Conservation (phyloP, 1,284 basidiomycete species). For the Inonotus obliquus region DNA sequence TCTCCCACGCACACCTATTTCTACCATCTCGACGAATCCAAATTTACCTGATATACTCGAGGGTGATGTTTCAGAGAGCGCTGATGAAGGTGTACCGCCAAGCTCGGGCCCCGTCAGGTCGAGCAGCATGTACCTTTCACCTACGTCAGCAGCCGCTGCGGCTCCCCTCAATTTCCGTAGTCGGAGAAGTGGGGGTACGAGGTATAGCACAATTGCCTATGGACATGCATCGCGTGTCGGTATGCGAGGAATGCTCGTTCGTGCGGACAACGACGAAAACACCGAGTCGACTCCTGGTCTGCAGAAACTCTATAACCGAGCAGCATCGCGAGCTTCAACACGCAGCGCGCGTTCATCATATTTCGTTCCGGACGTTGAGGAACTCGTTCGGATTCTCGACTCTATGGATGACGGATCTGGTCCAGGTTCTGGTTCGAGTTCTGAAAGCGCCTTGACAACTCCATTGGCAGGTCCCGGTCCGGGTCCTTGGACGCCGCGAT, state of each 20-base stretch:
- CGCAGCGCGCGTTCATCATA: constrained; percentile 3
- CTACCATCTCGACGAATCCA: not conserved
- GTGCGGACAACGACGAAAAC: not conserved
- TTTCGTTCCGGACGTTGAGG: constrained; percentile 14
- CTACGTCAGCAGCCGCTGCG: not conserved
- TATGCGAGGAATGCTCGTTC: not conserved
- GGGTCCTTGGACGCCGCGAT: not conserved
- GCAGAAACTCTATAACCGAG: not conserved
- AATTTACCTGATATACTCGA: constrained; percentile 9
- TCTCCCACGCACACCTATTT: constrained; percentile 6
- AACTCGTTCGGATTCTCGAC: constrained; percentile 16
- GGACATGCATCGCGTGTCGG: not conserved
- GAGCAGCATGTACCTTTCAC: constrained; percentile 4
- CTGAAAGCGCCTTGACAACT: not conserved
- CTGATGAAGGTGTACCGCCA: not conserved
- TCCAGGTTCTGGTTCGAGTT: not conserved
- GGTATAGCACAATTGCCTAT: constrained; percentile 5
- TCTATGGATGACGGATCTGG: constrained; percentile 1
- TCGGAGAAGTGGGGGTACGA: not conserved
- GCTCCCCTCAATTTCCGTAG: not conserved
- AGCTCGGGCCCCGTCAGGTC: not conserved
- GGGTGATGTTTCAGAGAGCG: not conserved
- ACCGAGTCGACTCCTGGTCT: not conserved
- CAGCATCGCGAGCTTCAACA: not conserved
- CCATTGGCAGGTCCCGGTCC: not conserved